phyloP scores from a whole-genome alignment of 805 yeast species.

The Wickerhamomyces alni region DNA sequence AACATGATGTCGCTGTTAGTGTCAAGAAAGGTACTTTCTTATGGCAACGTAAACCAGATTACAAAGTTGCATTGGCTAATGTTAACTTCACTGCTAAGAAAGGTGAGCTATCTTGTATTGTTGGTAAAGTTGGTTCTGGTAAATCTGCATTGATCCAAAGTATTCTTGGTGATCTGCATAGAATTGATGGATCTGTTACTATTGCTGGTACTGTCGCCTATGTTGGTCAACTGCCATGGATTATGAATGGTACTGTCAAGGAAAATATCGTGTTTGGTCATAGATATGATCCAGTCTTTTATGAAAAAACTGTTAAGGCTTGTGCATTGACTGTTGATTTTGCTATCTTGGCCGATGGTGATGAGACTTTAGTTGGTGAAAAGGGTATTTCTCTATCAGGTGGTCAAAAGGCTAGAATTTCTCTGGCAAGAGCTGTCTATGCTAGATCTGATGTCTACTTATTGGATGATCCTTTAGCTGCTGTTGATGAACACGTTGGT shows the following conservation, averaged over 20 bases:
- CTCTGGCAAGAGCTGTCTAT: slow-evolving; percentile 93
- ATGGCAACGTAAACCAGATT: slow-evolving; percentile 70
- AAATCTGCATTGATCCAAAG: slow-evolving; percentile 80
- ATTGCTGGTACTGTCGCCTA: slow-evolving; percentile 80
- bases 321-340: slow-evolving; percentile 84
- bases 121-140: slow-evolving; percentile 89
- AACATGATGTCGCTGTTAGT: slow-evolving; percentile 64
- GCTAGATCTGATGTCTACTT: slow-evolving; percentile 88
- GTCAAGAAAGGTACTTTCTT: slow-evolving; percentile 65
- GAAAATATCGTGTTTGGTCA: slow-evolving; percentile 92
- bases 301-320: slow-evolving; percentile 73
- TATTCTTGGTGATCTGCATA: slow-evolving; percentile 75
- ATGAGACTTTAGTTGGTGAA: slow-evolving; percentile 90
- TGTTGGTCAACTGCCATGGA: slow-evolving; percentile 94
- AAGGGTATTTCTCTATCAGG: slow-evolving; percentile 95
- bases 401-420: slow-evolving; percentile 94
- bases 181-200: slow-evolving; percentile 64
- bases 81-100: slow-evolving; percentile 60
- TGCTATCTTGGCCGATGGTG: slow-evolving; percentile 79
- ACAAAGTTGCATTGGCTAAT: slow-evolving; percentile 60
- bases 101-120: slow-evolving; percentile 78
- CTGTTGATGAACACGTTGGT: slow-evolving; percentile 97
- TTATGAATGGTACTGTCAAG: slow-evolving; percentile 87
- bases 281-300: slow-evolving; percentile 73
- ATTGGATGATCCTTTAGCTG: slow-evolving; percentile 89